A percentile compares a stretch with the other conserved stretches of the same genome.
Evolutionary conservation across 1,139 yeast genomes (phyloP).

Genomic region (Kluyveromyces sp.): DNA sequence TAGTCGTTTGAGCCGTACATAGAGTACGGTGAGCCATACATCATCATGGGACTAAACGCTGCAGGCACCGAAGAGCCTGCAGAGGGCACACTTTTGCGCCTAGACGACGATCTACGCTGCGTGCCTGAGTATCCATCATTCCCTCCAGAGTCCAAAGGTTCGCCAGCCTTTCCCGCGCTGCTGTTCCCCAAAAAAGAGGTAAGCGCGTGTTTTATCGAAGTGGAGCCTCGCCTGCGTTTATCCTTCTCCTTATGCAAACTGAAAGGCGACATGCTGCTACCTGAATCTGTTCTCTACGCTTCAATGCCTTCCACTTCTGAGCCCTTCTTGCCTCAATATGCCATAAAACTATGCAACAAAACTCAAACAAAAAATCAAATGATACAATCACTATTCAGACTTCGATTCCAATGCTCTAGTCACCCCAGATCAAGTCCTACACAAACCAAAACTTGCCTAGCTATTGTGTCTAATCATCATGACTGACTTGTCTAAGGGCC

Average conservation of each 20-base stretch:
- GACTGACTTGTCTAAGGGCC: background rate
- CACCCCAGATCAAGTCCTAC: too few species aligned
- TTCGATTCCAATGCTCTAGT: too few species aligned
- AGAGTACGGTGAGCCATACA: slow-evolving; percentile 1
- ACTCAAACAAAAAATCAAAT: background rate
- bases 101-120: background rate
- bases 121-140: background rate
- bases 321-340: too few species aligned
- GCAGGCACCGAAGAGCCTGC: slow-evolving; percentile 1
- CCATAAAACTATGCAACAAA: background rate
- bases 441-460: too few species aligned
- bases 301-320: too few species aligned
- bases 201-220: slow-evolving; percentile 3
- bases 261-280: background rate
- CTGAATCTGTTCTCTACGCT: too few species aligned
- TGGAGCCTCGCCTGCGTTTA: slow-evolving; percentile 1
- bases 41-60: slow-evolving; percentile 5
- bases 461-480: too few species aligned
- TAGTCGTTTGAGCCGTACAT: slow-evolving; percentile 4
- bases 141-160: background rate
- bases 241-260: background rate
- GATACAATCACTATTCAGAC: too few species aligned
- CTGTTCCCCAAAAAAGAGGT: slow-evolving; percentile 5
- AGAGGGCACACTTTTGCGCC: slow-evolving; percentile 1
- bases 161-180: background rate